Base-by-base conservation (phyloP, 148 eudicot species). In the Heliamphora exappendiculata region DNA sequence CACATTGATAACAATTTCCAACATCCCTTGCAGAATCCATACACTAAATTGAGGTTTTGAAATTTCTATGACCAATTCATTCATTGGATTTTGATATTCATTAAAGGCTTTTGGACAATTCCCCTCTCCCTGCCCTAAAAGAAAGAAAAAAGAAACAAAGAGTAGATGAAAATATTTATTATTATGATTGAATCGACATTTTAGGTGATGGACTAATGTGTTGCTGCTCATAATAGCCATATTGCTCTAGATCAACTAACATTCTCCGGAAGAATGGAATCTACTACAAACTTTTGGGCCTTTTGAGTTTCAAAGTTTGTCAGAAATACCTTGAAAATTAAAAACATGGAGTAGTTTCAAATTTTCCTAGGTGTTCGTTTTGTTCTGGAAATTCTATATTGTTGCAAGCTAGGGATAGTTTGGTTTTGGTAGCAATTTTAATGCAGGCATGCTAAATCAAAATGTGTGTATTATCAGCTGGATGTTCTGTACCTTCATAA, bases 401-500 rank as follows among this genome's bases (percentile, higher is more conserved):
- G 24, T 29, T 60, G 66, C n/a, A 58, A 57, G 53, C 24, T 28
- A 41, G 67, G 50, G 14, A 41, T 57, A 54, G 36, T 54, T 72
- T 54, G 65, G 17, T 58, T 26, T 58, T 39, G 33, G 34, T 17
- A 55, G 51, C 29, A 13, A 37, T 28, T 68, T 68, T 17, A 5
- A 49, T 49, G 12, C 29, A 28, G 9, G 29, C 44, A 26, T 36
- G 42, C 58, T 62, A 39, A 79, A 24, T 51, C 20, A 22, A 17
- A 5, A 29, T 82, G 5, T 69, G 31, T 55, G 75, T 72, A 76
- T 64, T 75, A 0, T n/a, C 96, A 94, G 98, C 85, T 94, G 77
- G 97, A 94, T 85, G 76, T 94, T 81, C 88, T 83, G 76, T 94
- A 92, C 75, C 77, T 83, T 73, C 91, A 94, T 81, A 80, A 81